These are phyloP conservation scores for Pilobolus umbonatus DNA, from an alignment of 192 early-diverging fungal species.

Conservation along the genomic window DNA sequence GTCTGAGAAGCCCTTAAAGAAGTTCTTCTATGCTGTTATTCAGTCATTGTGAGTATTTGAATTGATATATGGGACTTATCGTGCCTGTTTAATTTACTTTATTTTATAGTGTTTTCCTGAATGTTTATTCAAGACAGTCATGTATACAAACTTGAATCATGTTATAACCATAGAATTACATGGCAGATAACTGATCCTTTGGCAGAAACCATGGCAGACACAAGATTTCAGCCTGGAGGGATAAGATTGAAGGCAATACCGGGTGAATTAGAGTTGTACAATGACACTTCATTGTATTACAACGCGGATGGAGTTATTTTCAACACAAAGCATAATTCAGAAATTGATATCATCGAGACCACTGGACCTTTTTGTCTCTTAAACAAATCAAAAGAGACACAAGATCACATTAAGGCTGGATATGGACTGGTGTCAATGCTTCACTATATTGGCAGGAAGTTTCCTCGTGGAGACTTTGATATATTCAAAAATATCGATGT, in stretches of 20 bases:
- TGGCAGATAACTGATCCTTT: constrained; percentile 7
- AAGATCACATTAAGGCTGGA: constrained; percentile 16
- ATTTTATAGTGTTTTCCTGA: constrained; percentile 1
- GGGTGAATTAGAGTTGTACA: constrained; percentile 8
- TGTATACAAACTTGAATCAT: constrained; percentile 6
- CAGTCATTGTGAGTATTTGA: constrained; percentile 10
- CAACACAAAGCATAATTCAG: constrained; percentile 5
- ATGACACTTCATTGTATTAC: constrained; percentile 8
- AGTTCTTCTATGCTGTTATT: constrained; percentile 7
- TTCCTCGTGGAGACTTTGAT: constrained; percentile 7
- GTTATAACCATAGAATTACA: constrained; percentile 5
- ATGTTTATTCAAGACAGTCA: constrained; percentile 7
- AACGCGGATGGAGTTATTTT: constrained; percentile 15
- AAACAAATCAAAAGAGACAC: constrained; percentile 11
- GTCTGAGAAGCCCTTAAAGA: constrained; percentile 2
- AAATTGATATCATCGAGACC: constrained; percentile 15
- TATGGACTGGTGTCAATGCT: constrained; percentile 6
- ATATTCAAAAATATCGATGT: constrained; percentile 15
- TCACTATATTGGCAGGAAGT: constrained; percentile 6
- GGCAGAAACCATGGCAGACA: constrained; percentile 6
- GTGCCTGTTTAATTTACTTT: constrained; percentile 6
- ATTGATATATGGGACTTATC: neutral
- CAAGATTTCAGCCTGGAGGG: constrained; percentile 8
- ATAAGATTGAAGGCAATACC: constrained; percentile 13
- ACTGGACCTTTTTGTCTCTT: constrained; percentile 6